Evolutionary conservation across 2,329 filamentous ascomycete species (phyloP), one percentile per base, ranked within the genome.

Genomic region (Cladophialophora immunda): DNA sequence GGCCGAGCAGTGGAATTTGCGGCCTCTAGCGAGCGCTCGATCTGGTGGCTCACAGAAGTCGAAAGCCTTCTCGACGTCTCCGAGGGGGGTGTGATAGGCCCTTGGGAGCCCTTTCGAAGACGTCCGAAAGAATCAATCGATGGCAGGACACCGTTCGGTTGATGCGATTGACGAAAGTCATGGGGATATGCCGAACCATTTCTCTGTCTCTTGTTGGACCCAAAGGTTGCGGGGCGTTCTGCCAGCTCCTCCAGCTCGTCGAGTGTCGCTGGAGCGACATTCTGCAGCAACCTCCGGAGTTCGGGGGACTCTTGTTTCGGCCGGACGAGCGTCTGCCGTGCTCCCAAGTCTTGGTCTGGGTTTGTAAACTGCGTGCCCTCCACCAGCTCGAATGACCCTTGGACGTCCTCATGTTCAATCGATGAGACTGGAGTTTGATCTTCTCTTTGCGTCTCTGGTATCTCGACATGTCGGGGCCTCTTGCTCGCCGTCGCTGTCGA

Each of bases 301-400:
- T 71, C 69, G 1, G 70, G 69, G 4, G 70, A 72, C 62, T 71
- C 70, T 15, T 45, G 29, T 47, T 71, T 71, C 4, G 63, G 64
- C 34, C 58, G 34, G 25, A 57, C 5, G 53, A 27, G 22, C 4
- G 25, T 19, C 30, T 56, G 57, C 22, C 64, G 58, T 19, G 57
- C 52, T 17, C 6, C 55, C 41, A 66, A 22, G 13, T 54, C 52
- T 58, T 64, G 61, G 22, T 61, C 36, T 41, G 36, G 47, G 53
- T 58, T 36, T 47, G 57, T 64, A 25, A 56, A 47, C 30, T 70
- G 67, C 19, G 67, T 63, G 36, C 50, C 67, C 62, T 62, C 50
- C 55, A 70, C 62, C 4, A 66, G 30, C 50, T 65, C 56, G 27
- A 56, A 34, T 27, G 65, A 62, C 32, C 34, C 64, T 34, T 30